Evolutionary conservation across 345 rosid species (phyloP).

Genomic region (Hirschfeldia incana): DNA sequence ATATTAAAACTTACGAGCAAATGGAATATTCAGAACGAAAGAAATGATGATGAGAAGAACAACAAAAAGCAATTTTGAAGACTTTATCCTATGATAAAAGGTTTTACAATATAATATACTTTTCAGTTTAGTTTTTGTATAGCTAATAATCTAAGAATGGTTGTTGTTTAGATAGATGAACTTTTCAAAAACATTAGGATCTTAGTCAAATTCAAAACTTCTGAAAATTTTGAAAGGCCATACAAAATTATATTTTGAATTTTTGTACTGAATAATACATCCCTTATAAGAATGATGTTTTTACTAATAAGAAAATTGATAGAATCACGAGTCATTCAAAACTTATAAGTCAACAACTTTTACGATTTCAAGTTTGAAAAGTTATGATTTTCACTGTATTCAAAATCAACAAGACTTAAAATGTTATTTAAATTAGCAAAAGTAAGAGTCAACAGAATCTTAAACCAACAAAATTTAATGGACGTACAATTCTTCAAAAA

Average conservation of each 20-base stretch:
- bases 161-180: background rate
- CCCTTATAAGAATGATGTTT: background rate
- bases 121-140: background rate
- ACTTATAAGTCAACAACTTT: background rate
- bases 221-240: background rate
- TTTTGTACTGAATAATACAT: background rate
- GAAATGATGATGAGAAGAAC: background rate
- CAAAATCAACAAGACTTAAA: too few relatives aligned
- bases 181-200: background rate
- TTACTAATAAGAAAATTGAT: background rate
- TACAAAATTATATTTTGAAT: background rate
- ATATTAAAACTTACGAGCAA: background rate
- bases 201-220: background rate
- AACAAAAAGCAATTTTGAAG: background rate
- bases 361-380: background rate
- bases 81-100: background rate
- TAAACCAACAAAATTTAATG: background rate
- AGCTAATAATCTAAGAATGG: background rate
- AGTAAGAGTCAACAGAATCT: background rate
- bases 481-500: too few relatives aligned
- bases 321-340: background rate
- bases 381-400: too few relatives aligned
- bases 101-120: background rate
- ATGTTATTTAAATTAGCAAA: background rate
- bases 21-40: background rate